Conservation (phyloP, 148 eudicot species). For the Rhododendron ferrugineum region DNA sequence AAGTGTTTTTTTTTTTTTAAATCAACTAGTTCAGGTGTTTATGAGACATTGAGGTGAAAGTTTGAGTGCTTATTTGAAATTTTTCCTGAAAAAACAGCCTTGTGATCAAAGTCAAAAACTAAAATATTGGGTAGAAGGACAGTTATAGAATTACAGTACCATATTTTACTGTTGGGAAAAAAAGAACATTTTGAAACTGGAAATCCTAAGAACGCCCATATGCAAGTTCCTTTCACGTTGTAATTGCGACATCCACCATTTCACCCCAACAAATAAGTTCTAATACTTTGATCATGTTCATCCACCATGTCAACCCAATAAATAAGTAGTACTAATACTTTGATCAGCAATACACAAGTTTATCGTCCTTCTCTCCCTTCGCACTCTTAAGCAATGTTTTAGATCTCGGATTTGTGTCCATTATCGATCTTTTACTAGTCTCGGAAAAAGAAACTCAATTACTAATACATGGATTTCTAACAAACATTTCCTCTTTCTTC, state of each 20-base stretch:
- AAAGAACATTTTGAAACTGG: not conserved
- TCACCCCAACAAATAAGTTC: not conserved
- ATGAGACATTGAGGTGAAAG: too few relatives aligned
- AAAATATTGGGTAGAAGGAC: too few relatives aligned
- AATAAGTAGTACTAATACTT: not conserved
- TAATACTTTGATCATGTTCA: not conserved
- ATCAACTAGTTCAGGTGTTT: too few relatives aligned
- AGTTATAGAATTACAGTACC: too few relatives aligned
- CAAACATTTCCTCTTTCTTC: not conserved
- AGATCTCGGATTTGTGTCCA: not conserved
- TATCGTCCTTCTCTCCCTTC: not conserved
- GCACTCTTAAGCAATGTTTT: not conserved
- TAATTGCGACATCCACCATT: not conserved
- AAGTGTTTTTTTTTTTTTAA: too few relatives aligned
- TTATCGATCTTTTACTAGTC: not conserved
- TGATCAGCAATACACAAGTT: not conserved
- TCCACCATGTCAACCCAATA: not conserved
- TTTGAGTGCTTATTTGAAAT: too few relatives aligned
- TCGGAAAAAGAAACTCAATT: not conserved
- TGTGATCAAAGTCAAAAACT: too few relatives aligned
- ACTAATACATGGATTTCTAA: not conserved
- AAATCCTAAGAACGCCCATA: not conserved
- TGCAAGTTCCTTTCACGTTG: too few relatives aligned
- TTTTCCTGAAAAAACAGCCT: too few relatives aligned
- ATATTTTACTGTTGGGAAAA: not conserved